A percentile compares a stretch with the other conserved stretches of the same genome.
These are phyloP conservation scores for Colletotrichum sansevieriae DNA, from an alignment of 2,329 filamentous ascomycete genomes.

Conservation along the genomic window DNA sequence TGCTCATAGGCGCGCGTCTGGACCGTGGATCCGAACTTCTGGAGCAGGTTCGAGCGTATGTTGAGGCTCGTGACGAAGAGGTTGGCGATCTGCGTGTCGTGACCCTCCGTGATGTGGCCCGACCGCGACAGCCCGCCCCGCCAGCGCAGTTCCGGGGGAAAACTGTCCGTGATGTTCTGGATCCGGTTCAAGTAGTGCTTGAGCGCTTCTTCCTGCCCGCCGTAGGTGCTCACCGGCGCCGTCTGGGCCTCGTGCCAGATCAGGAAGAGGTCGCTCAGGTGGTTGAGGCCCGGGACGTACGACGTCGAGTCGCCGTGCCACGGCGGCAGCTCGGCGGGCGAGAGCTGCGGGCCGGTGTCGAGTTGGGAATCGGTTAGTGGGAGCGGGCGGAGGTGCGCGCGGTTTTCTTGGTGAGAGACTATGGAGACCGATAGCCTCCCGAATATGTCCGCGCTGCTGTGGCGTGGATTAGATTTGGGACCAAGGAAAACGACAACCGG, in stretches of 20 bases:
- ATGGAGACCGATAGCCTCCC: conserved; percentile 47
- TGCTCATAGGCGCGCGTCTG: conserved; percentile 44
- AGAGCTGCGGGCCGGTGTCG: conserved; percentile 43
- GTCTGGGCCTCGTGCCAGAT: conserved; percentile 51
- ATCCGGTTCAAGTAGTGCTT: conserved; percentile 42
- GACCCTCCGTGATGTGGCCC: conserved; percentile 48
- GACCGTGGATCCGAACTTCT: conserved; percentile 46
- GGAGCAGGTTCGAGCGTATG: conserved; percentile 53
- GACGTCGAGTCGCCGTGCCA: conserved; percentile 52
- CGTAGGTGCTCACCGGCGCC: conserved; percentile 23
- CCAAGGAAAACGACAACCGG: background rate
- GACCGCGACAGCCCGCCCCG: conserved; percentile 52
- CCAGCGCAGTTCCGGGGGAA: conserved; percentile 53
- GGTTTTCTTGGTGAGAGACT: conserved; percentile 45
- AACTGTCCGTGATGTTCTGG: conserved; percentile 48
- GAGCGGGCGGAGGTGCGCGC: conserved; percentile 45
- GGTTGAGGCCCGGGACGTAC: conserved; percentile 52
- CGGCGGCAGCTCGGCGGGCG: conserved; percentile 22
- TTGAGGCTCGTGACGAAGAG: conserved; percentile 54
- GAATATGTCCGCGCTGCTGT: conserved; percentile 48
- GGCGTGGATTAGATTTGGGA: background rate
- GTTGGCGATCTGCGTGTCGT: conserved; percentile 54
- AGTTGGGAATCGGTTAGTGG: conserved; percentile 49
- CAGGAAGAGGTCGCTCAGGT: conserved; percentile 50
- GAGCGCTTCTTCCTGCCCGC: conserved; percentile 37